Evolutionary conservation across 495 filamentous ascomycete genomes (phyloP), one percentile per base, ranked within the genome.

Genomic region (Cenococcum geophilum): DNA sequence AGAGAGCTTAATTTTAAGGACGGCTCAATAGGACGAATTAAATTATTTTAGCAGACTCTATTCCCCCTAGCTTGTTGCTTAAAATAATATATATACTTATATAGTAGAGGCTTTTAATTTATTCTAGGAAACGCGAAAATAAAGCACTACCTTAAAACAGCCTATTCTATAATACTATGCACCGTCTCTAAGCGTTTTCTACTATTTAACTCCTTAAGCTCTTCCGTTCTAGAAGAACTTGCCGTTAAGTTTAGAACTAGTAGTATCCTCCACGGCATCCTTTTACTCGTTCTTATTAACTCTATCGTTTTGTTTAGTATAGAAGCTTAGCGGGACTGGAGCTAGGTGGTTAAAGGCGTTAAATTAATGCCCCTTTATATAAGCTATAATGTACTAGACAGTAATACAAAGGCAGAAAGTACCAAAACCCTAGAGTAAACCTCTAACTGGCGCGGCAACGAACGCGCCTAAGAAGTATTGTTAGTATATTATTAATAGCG

Each of bases 381-480:
- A 82, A 10, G 85, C 79, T 16, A 68, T 55, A 32, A 76, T 58
- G 59, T 72, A 86, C 58, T 81, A 82, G 20, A 75, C 75, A 0
- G 69, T 64, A 5, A 89, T 65, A 20, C 87, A 77, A 25, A 82
- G 60, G 18, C 63, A 76, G 27, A 86, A 76, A 16, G 84, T 85
- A 16, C 76, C 80, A 48, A 82, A 78, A 16, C 80, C 84, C 82
- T 84, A 91, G 36, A 91, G 73, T 11, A 91, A 57, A 8, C 86
- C 86, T 8, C 87, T 87, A 16, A 89, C 64, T 0, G 87, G 87
- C 5, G 86, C 86, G n/a, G 83, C 87, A 11, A 89, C 78, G 57
- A 90, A 91, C n/a, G 86, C 86, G 53, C 87, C 75, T 77, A 22
- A 1, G 27, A 35, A 11, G 12, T 32, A 32, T 27, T 4, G 22